Conservation (phyloP, 2,329 filamentous ascomycete genomes). For the Aspergillus sp. region DNA sequence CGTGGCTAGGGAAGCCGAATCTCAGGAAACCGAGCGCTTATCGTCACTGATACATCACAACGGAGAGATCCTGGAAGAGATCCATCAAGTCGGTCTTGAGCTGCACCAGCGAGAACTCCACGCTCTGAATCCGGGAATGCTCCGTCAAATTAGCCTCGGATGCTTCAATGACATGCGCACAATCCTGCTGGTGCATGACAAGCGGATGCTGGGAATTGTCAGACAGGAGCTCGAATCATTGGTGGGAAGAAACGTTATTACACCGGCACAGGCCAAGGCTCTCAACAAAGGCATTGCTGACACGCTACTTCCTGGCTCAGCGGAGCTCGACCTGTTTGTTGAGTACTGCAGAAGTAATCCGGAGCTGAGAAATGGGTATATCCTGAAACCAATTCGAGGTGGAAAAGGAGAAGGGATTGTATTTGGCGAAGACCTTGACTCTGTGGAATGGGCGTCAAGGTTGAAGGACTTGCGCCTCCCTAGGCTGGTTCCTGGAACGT, state of each 20-base stretch:
- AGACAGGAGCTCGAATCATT: constrained; percentile 27
- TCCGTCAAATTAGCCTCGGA: constrained; percentile 27
- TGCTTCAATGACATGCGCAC: constrained; percentile 39
- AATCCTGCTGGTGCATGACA: constrained; percentile 36
- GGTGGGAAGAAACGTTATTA: constrained; percentile 21
- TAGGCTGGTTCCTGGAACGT: constrained; percentile 10
- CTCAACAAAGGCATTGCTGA: constrained; percentile 25
- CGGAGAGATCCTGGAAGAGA: constrained; percentile 24
- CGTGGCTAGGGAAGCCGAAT: not conserved
- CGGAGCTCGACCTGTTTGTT: constrained; percentile 20
- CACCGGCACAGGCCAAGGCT: constrained; percentile 14
- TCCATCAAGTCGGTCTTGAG: constrained; percentile 32
- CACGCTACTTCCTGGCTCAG: constrained; percentile 31
- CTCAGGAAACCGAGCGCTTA: no score
- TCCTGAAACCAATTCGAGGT: constrained; percentile 29
- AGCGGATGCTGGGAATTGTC: constrained; percentile 38
- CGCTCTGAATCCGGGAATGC: constrained; percentile 24
- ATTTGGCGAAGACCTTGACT: constrained; percentile 24
- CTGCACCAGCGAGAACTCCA: constrained; percentile 34
- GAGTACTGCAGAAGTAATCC: constrained; percentile 1
- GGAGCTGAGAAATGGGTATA: constrained; percentile 23
- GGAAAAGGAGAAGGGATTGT: constrained; percentile 29
- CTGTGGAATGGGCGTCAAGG: constrained; percentile 23
- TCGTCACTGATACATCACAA: not conserved
- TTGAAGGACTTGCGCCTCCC: constrained; percentile 21